phyloP scores from a whole-genome alignment of 345 rosid species.

The Nephelium lappaceum region DNA sequence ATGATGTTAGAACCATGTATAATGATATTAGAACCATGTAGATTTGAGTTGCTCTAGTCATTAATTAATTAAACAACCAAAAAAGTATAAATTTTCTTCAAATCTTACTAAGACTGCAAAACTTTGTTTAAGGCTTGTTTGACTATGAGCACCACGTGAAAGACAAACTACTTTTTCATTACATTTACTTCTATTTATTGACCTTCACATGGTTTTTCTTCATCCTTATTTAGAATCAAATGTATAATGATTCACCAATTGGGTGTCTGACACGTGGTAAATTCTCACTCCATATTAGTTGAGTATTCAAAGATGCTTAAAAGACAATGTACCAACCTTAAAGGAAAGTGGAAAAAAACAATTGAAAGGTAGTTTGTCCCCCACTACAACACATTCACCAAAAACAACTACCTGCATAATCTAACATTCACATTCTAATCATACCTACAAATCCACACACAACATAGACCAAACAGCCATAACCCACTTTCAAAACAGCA shows the following conservation, averaged over 20 bases:
- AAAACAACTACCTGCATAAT: too few species aligned
- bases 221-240: background rate
- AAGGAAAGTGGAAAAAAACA: slow-evolving; percentile 22
- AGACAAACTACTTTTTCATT: background rate
- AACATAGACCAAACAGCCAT: too few species aligned
- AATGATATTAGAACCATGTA: slow-evolving; percentile 38
- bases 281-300: slow-evolving; percentile 9
- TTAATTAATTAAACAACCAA: slow-evolving; percentile 25
- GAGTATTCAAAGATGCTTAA: slow-evolving; percentile 3
- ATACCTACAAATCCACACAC: too few species aligned
- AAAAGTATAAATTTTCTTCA: slow-evolving; percentile 27
- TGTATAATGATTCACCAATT: slow-evolving; percentile 17
- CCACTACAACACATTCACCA: background rate
- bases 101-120: slow-evolving; percentile 31
- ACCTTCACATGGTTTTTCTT: slow-evolving; percentile 24
- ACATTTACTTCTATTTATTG: background rate
- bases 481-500: too few species aligned
- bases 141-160: slow-evolving; percentile 22
- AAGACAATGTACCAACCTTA: slow-evolving; percentile 20
- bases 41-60: slow-evolving; percentile 42
- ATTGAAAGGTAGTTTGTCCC: slow-evolving; percentile 30
- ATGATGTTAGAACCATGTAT: slow-evolving; percentile 39
- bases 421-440: too few species aligned
- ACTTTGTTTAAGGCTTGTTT: slow-evolving; percentile 19
- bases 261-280: slow-evolving; percentile 31